phyloP scores from a whole-genome alignment of 805 yeast species.

The Ogataea neopini region DNA sequence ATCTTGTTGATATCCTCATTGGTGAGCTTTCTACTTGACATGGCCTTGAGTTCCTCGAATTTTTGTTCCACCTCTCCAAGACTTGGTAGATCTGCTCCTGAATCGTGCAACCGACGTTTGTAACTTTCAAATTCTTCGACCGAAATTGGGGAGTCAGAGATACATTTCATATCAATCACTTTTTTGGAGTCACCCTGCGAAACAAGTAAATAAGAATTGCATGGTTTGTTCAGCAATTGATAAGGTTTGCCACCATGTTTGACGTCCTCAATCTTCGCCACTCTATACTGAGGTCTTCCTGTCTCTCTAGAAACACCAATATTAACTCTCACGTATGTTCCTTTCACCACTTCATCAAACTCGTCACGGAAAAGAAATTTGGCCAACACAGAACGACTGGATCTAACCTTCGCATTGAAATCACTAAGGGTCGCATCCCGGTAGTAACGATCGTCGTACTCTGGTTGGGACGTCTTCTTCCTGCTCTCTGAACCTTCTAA shows the following conservation, averaged over 20 bases:
- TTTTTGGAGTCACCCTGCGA: slow-evolving; percentile 81
- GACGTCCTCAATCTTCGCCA: slow-evolving; percentile 77
- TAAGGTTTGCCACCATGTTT: slow-evolving; percentile 41
- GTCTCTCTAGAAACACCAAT: slow-evolving; percentile 69
- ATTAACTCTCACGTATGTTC: slow-evolving; percentile 80
- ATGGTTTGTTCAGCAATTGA: slow-evolving; percentile 42
- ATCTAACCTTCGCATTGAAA: slow-evolving; percentile 61
- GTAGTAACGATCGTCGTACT: slow-evolving; percentile 37
- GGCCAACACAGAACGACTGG: slow-evolving; percentile 76
- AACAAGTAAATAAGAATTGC: slow-evolving; percentile 61
- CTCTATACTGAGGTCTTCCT: slow-evolving; percentile 68
- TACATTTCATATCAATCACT: slow-evolving; percentile 71
- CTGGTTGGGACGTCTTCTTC: slow-evolving; percentile 48
- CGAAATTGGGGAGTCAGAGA: slow-evolving; percentile 76
- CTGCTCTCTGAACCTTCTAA: slow-evolving; percentile 31
- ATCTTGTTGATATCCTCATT: slow-evolving; percentile 75
- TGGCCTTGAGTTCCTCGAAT: slow-evolving; percentile 56
- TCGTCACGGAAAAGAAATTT: slow-evolving; percentile 82
- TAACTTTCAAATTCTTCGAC: slow-evolving; percentile 75
- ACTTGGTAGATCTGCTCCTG: slow-evolving; percentile 60
- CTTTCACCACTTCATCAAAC: slow-evolving; percentile 67
- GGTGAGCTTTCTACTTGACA: slow-evolving; percentile 67
- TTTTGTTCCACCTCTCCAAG: slow-evolving; percentile 65
- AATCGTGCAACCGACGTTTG: slow-evolving; percentile 56
- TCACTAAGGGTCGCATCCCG: slow-evolving; percentile 58